These are phyloP conservation scores for Citrullus colocynthis DNA, from an alignment of 306 rosid species.

Conservation along the genomic window DNA sequence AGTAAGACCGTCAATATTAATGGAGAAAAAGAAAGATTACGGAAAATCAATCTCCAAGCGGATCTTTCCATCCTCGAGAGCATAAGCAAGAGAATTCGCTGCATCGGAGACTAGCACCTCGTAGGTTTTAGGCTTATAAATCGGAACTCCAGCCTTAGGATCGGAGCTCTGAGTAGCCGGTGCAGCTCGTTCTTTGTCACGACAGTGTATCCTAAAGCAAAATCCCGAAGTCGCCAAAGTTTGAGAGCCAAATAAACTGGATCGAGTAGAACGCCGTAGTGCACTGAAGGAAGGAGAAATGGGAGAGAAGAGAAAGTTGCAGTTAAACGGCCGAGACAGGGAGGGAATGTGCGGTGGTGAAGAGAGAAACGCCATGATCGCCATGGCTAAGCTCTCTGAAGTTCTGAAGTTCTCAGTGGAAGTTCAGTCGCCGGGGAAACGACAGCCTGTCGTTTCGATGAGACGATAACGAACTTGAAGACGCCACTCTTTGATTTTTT, in stretches of 20 bases:
- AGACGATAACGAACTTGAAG: slow-evolving; percentile 19
- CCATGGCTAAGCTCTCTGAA: slow-evolving; percentile 4
- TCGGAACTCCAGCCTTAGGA: slow-evolving; percentile 55
- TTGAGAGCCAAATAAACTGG: neutral
- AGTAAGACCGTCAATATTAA: neutral
- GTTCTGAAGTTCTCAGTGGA: neutral
- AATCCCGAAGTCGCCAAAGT: slow-evolving; percentile 5
- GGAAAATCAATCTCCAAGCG: slow-evolving; percentile 96
- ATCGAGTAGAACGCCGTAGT: slow-evolving; percentile 5
- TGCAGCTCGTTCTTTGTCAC: slow-evolving; percentile 23
- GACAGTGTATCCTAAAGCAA: slow-evolving; percentile 29
- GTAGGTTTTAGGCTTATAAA: slow-evolving; percentile 86
- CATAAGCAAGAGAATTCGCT: slow-evolving; percentile 59
- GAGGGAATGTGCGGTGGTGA: slow-evolving; percentile 11
- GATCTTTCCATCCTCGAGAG: slow-evolving; percentile 53
- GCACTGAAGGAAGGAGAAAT: slow-evolving; percentile 10
- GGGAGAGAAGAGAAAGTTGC: neutral
- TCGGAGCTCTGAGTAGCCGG: slow-evolving; percentile 11
- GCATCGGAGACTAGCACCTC: slow-evolving; percentile 71
- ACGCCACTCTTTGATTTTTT: neutral
- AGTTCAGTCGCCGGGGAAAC: neutral
- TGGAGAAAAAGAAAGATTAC: slow-evolving; percentile 18
- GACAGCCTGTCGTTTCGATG: slow-evolving; percentile 1
- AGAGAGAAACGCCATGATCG: slow-evolving; percentile 29
- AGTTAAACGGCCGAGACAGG: neutral